These are phyloP conservation scores for Bertia moriformis DNA, from an alignment of 2,329 filamentous ascomycete species.

Conservation along the genomic window DNA sequence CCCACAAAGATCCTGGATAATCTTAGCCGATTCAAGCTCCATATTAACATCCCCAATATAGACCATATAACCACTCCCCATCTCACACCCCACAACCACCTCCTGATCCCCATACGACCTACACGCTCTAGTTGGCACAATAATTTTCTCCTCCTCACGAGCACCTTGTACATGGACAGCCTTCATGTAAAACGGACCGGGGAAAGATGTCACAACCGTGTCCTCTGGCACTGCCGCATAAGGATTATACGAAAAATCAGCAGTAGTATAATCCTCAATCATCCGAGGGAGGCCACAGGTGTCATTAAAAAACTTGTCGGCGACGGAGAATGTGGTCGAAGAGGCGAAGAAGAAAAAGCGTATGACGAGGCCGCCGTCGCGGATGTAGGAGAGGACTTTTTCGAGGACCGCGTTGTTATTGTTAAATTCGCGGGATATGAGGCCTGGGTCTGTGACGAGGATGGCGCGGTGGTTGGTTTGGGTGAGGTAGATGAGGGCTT, in stretches of 20 bases:
- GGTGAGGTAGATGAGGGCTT: too few species aligned
- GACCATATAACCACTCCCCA: constrained; percentile 10
- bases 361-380: constrained; percentile 10
- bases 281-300: constrained; percentile 9
- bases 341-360: constrained; percentile 10
- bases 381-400: constrained; percentile 8
- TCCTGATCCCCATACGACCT: constrained; percentile 7
- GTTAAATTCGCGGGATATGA: too few species aligned
- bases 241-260: constrained; percentile 7
- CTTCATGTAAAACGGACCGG: constrained; percentile 12
- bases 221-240: constrained; percentile 3
- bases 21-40: too few species aligned
- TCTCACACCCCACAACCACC: constrained; percentile 9
- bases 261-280: constrained; percentile 8
- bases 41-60: constrained; percentile 14
- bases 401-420: constrained; percentile 8
- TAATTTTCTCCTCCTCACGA: constrained; percentile 10
- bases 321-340: constrained; percentile 7
- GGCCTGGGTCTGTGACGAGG: too few species aligned
- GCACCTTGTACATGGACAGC: constrained; percentile 11
- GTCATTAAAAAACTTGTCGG: constrained; percentile 9
- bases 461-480: too few species aligned
- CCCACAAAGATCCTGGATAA: too few species aligned
- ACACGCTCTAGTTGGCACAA: constrained; percentile 6
- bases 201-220: constrained; percentile 4